Evolutionary conservation across 139 green algal species (phyloP), one percentile per base, ranked within the genome.

Genomic region (Parachlorella kessleri): DNA sequence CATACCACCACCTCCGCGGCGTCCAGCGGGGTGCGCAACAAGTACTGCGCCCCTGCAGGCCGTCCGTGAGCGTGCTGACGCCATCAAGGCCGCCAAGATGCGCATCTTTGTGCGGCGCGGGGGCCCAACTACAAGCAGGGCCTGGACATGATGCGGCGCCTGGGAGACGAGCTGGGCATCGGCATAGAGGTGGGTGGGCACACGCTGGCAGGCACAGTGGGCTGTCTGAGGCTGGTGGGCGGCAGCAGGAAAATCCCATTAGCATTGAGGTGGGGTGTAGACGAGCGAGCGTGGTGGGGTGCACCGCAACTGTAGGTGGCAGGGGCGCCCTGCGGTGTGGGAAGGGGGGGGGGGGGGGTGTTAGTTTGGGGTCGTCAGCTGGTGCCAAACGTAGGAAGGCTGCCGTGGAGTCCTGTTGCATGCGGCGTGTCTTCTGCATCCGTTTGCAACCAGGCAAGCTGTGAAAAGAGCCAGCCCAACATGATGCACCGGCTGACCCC

Each of bases 51-150:
- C 42, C n/a, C 3, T 32, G 59, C 75, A 83, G 67, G 87, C 87
- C 0, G 80, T 91, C 65, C 65, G 72, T 1, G 87, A 91, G 55
- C 72, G 77, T 54, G 72, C 67, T 3, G 63, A 85, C 0, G 78
- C 73, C 10, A 81, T 94, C 68, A 90, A 93, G 77, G 92, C 92
- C 0, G 84, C 92, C 72, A 91, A 95, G 41, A 89, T 98, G 81
- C 84, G 72, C 33, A 91, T 98, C 63, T 98, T 91, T 71, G 94
- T 98, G 70, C 88, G 95, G 4, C 81, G 95, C 6, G 95, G 95
- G 9, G 95, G 3, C 95, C 95, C 54, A 98, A 98, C 82, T 98
- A 98, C 85, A 74, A 90, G 67, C 87, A 84, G 70, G 94, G 91
- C 1, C 88, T 96, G 72, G 88, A 86, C 39, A 84, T 89, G 26